These are phyloP conservation scores for Rhytidiadelphus loreus DNA, from an alignment of 225 moss, liverwort and hornwort genomes.

Conservation along the genomic window DNA sequence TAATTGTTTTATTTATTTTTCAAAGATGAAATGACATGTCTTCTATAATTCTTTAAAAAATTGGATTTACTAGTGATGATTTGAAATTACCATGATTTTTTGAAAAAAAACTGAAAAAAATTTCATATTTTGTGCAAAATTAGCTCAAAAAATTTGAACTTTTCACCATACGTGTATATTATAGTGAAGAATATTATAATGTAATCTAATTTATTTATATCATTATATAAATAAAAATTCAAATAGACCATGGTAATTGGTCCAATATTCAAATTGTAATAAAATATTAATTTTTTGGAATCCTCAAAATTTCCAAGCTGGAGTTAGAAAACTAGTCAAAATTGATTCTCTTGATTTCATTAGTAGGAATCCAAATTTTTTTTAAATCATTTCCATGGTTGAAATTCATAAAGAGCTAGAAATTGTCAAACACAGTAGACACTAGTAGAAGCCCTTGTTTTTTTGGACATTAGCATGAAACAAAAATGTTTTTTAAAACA, in stretches of 20 bases:
- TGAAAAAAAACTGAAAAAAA: too few relatives aligned
- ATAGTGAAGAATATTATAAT: background rate
- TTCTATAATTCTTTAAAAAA: background rate
- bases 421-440: too few relatives aligned
- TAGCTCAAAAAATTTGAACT: background rate
- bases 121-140: too few relatives aligned
- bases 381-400: background rate
- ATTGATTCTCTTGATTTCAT: background rate
- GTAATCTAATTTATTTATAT: accelerated
- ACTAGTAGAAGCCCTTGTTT: too few relatives aligned
- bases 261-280: too few relatives aligned
- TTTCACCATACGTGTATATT: background rate
- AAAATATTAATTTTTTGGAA: too few relatives aligned
- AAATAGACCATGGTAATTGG: background rate
- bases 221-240: background rate
- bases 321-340: background rate
- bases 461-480: too few relatives aligned
- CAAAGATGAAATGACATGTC: background rate
- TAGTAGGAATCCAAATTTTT: background rate
- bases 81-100: background rate
- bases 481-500: too few relatives aligned
- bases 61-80: background rate
- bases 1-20: background rate
- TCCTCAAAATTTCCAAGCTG: background rate
- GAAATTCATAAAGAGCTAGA: too few relatives aligned